Conservation (phyloP, 2,329 filamentous ascomycete species). For the Dendrostoma leiphaemia region DNA sequence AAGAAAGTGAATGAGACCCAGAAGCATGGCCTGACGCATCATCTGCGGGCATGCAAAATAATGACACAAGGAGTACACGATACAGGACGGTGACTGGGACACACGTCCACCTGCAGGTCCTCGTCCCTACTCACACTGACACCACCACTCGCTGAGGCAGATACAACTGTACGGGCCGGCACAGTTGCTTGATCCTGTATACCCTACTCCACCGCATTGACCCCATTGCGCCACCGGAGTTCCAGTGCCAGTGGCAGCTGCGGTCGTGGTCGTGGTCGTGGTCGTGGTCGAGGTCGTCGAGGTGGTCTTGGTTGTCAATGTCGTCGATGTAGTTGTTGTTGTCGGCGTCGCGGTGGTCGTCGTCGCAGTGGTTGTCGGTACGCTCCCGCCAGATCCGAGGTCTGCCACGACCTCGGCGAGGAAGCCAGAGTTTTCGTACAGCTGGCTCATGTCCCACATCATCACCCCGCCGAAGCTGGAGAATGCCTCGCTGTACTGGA, state of each 20-base stretch:
- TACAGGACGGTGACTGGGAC: no score
- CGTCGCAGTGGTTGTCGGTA: constrained; percentile 8
- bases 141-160: constrained; percentile 15
- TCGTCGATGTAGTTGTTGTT: constrained; percentile 10
- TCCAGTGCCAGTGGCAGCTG: constrained; percentile 7
- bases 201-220: constrained; percentile 14
- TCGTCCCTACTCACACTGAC: constrained; percentile 8
- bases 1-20: no score
- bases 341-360: constrained; percentile 6
- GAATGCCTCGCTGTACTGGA: constrained; percentile 53
- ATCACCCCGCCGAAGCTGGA: constrained; percentile 65
- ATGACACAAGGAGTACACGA: no score
- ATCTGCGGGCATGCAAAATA: no score
- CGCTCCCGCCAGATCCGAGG: constrained; percentile 23
- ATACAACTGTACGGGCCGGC: constrained; percentile 8
- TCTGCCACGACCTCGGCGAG: constrained; percentile 41
- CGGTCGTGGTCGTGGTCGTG: constrained; percentile 1
- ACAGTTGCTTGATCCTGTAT: constrained; percentile 8
- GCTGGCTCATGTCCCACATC: constrained; percentile 67
- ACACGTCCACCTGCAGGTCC: no score
- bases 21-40: no score
- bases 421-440: constrained; percentile 57
- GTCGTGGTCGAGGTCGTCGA: neutral
- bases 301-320: constrained; percentile 6
- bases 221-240: constrained; percentile 5